A percentile compares a stretch with the other conserved stretches of the same genome.
Conservation (phyloP, 2,329 filamentous ascomycete genomes). For the Ophiocordyceps camponoti-leonardi region DNA sequence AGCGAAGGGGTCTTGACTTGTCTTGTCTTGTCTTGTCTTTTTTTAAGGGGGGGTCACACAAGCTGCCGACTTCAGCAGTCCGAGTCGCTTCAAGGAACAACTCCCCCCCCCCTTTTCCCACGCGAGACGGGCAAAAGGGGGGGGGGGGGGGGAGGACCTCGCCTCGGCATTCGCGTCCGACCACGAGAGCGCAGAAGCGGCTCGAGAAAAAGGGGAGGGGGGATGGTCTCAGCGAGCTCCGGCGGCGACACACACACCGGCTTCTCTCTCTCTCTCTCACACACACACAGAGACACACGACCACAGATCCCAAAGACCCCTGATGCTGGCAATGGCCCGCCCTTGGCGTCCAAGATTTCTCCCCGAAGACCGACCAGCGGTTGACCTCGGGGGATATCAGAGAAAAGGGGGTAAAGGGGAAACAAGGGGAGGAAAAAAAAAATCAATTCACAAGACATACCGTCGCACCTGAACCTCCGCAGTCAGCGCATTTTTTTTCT, state of each 20-base stretch:
- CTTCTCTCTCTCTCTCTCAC: no score
- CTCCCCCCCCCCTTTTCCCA: no score
- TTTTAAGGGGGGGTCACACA: neutral
- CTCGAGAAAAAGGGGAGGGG: no score
- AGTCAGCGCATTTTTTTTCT: neutral
- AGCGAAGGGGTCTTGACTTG: slow-evolving; percentile 8
- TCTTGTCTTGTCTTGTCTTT: no score
- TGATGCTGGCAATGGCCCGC: neutral
- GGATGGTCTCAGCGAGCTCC: neutral
- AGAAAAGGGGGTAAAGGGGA: no score
- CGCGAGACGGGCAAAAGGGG: neutral
- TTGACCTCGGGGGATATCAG: neutral
- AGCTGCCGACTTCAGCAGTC: neutral
- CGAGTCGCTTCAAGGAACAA: neutral
- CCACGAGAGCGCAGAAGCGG: neutral
- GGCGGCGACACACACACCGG: neutral
- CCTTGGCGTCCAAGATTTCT: neutral
- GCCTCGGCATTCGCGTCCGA: neutral
- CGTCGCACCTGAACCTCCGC: slow-evolving; percentile 34
- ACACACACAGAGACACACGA: no score
- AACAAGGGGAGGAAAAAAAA: neutral
- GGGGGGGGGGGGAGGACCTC: no score
- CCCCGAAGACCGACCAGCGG: no score
- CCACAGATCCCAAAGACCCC: no score
- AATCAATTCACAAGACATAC: slow-evolving; percentile 29